A percentile compares a stretch with the other conserved stretches of the same genome.
Evolutionary conservation across 257 asterid species (phyloP).

Genomic region (Solanum clarkiae): DNA sequence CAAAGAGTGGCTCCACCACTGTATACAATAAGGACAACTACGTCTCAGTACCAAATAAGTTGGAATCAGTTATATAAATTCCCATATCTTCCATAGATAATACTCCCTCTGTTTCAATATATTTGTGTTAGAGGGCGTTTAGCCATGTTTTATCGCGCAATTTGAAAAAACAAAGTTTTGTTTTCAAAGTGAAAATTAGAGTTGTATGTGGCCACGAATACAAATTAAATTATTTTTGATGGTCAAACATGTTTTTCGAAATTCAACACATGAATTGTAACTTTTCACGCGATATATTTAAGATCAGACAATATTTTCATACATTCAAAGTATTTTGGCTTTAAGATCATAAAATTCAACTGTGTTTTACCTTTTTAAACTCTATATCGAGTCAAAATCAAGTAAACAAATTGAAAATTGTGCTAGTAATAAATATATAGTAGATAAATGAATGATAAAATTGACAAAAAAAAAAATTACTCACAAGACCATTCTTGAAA

Average conservation of each 20-base stretch:
- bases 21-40: neutral
- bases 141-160: no score
- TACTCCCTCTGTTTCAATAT: neutral
- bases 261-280: no score
- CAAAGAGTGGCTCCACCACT: no score
- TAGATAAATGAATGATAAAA: neutral
- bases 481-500: slow-evolving; percentile 5
- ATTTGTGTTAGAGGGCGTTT: neutral
- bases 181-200: no score
- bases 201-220: no score
- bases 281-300: neutral
- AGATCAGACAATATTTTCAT: neutral
- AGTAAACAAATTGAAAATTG: neutral
- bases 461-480: neutral
- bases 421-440: neutral
- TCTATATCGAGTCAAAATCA: neutral
- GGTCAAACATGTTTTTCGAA: neutral
- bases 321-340: neutral
- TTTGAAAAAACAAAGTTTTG: no score
- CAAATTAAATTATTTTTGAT: no score
- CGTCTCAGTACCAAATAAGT: neutral
- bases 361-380: neutral
- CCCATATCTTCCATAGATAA: neutral
- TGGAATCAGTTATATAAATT: neutral
- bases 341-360: neutral